Conservation (phyloP, 345 rosid genomes). For the Euphorbia pulcherrima region DNA sequence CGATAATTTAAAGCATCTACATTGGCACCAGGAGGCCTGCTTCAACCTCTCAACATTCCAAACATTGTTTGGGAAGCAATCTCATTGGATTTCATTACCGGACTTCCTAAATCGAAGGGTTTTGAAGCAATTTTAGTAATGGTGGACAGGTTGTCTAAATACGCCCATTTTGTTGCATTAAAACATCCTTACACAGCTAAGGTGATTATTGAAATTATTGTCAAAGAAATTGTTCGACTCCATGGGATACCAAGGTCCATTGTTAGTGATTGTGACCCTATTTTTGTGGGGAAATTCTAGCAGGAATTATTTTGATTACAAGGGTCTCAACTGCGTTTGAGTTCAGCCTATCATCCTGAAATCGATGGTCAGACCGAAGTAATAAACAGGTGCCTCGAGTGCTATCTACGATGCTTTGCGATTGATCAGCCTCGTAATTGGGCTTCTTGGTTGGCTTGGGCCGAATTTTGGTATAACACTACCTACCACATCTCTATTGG, state of each 20-base stretch:
- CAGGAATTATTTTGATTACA: neutral
- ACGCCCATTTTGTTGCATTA: neutral
- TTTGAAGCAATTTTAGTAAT: neutral
- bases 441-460: no score
- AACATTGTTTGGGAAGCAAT: neutral
- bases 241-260: neutral
- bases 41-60: neutral
- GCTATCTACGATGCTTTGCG: neutral
- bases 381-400: neutral
- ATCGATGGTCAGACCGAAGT: neutral
- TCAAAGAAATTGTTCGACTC: neutral
- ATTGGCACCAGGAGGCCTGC: neutral
- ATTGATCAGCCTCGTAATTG: fast-evolving
- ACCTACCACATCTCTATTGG: neutral
- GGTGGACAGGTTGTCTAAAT: neutral
- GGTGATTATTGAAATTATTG: neutral
- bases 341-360: neutral
- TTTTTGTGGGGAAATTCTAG: neutral
- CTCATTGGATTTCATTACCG: neutral
- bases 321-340: neutral
- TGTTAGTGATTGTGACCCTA: neutral
- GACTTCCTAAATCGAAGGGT: neutral
- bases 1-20: neutral
- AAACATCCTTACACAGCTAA: neutral
- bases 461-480: neutral